These are phyloP conservation scores for Calophaca sinica DNA, from an alignment of 306 rosid genomes.

Conservation along the genomic window DNA sequence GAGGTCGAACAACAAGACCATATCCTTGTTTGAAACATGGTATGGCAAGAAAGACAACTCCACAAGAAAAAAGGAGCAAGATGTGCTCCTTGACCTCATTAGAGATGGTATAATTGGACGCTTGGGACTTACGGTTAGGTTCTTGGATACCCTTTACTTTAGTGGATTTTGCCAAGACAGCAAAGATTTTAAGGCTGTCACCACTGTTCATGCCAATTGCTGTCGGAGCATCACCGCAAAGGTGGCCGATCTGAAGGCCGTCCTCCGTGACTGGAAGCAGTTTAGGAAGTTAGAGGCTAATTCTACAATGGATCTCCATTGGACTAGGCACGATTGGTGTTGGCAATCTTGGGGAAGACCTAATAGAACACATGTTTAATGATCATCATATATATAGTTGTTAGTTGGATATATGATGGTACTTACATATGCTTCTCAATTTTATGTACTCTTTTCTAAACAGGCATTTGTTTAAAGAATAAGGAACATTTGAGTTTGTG, in stretches of 20 bases:
- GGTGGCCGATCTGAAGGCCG: conserved; percentile 54
- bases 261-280: conserved; percentile 74
- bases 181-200: conserved; percentile 59
- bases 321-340: conserved; percentile 61
- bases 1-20: conserved; percentile 72
- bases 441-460: not conserved
- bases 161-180: conserved; percentile 91
- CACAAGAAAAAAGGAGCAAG: conserved; percentile 74
- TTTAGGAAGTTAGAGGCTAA: conserved; percentile 44
- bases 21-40: conserved; percentile 70
- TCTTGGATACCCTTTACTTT: conserved; percentile 71
- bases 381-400: not conserved
- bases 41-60: conserved; percentile 63
- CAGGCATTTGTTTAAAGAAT: not conserved
- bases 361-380: not conserved
- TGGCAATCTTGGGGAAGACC: conserved; percentile 59
- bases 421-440: not conserved
- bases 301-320: conserved; percentile 26
- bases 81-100: conserved; percentile 59
- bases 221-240: conserved; percentile 77
- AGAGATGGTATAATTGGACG: conserved; percentile 46
- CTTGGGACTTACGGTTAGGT: conserved; percentile 68
- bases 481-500: not conserved
- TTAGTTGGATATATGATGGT: not conserved
- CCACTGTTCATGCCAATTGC: conserved; percentile 80